Evolutionary conservation across 2,329 filamentous ascomycete genomes (phyloP), one percentile per base, ranked within the genome.

Genomic region (Aspergillus sp.): DNA sequence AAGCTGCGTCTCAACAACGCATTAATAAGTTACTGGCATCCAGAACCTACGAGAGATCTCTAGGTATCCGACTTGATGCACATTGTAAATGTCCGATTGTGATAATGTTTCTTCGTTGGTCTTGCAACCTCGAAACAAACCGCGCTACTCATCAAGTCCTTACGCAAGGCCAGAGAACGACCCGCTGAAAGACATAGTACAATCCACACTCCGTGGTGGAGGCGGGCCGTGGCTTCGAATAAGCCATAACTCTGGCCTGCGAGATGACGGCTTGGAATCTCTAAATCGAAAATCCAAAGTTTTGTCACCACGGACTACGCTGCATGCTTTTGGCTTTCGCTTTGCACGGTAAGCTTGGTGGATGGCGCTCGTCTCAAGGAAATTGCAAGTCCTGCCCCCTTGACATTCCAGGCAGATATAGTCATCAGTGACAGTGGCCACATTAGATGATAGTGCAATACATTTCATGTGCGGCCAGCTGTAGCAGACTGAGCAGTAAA

Each of bases 81-180:
- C 1, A 28, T 28, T 28, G 25, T 28, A 28, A 28, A 28, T 28
- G 25, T 28, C 25, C 4, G 25, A 28, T 28, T 28, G 25, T 7
- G 25, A 28, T 28, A 28, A 28, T 28, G 25, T 4, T 7, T 28
- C 6, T 28, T 28, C 25, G 25, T 28, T 28, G 25, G 25, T 28
- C 25, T 4, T 28, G 25, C 25, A 28, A 28, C 25, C 34, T 38
- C 9, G 13, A 11, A 11, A 38, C 13, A 15, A 4, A 11, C 4
- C 13, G 34, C 3, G 34, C 15, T 38, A 38, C 15, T 38, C 34
- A 28, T 70, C 65, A 51, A 70, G 52, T 3, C 65, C 69, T 48
- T 69, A 70, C 38, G 66, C 67, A 47, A 71, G 43, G 30, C 68
- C 67, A 13, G 59, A 65, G 54, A 68, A 67, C 6, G 30, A 3